Evolutionary conservation across 2,329 filamentous ascomycete species (phyloP), one percentile per base, ranked within the genome.

Genomic region (Penicillium concentricum): DNA sequence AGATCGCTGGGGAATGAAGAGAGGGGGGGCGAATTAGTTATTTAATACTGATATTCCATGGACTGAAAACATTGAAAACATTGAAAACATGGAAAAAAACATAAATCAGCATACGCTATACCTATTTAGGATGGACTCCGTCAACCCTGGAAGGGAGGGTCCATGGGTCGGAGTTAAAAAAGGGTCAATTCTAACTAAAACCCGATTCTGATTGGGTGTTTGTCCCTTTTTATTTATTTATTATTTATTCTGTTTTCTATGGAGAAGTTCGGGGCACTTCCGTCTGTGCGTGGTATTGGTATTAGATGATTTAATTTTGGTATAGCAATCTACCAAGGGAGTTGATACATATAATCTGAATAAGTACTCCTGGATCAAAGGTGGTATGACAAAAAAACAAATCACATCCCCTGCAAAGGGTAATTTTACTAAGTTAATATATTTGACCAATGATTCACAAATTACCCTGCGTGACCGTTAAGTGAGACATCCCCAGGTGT

Each of bases 401-500:
- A n/a, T n/a, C n/a, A n/a, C n/a, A n/a, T n/a, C n/a, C n/a, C n/a
- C n/a, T n/a, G n/a, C n/a, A n/a, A n/a, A 9, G 20, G 34, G 15
- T 37, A 35, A 45, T 52, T 34, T 51, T 30, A 15, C 13, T 12
- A 37, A 18, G 16, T 37, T 41, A 54, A 18, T 20, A 6, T n/a
- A 41, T 12, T n/a, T 7, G 15, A 37, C 28, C 38, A 43, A 51
- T 52, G 10, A 41, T 5, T 18, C 20, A 16, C 15, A 35, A 26
- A 18, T 10, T 12, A 9, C 13, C 30, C 43, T 35, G 47, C 37
- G 47, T 34, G 22, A 41, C 44, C 35, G 35, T 49, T 42, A 53
- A 34, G 34, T 35, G 51, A 54, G 44, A 54, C 51, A 54, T 34
- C 44, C 37, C 51, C 51, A 54, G 44, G 51, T 54, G 51, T 54